Conservation (phyloP, 208 protist species). For the Trypanosomatidae sp. region DNA sequence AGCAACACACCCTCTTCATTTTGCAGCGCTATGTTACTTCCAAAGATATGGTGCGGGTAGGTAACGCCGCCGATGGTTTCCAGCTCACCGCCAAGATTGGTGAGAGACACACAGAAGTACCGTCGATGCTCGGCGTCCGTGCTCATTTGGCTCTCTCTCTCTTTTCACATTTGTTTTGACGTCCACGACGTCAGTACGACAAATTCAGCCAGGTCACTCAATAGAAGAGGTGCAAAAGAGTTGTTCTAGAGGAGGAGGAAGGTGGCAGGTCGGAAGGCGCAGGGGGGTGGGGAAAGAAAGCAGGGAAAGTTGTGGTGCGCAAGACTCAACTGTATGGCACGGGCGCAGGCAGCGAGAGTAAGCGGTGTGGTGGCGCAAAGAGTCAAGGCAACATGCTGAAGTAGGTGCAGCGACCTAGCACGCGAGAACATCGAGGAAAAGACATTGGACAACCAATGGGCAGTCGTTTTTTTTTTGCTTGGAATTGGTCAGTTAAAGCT, state of each 20-base stretch:
- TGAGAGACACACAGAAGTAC: slow-evolving; percentile 13
- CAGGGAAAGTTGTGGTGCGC: not conserved
- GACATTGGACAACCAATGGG: not conserved
- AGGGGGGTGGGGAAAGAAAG: not conserved
- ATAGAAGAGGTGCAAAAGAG: not conserved
- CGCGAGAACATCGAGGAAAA: not conserved
- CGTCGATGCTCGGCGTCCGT: not conserved
- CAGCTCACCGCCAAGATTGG: slow-evolving; percentile 40
- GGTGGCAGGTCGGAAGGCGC: not conserved
- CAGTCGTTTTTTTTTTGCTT: not conserved
- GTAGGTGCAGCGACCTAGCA: not conserved
- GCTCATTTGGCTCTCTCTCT: not conserved
- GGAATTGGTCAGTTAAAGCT: not conserved
- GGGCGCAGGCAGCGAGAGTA: not conserved
- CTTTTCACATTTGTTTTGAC: not conserved
- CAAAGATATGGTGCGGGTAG: slow-evolving; percentile 73
- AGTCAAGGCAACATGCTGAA: not conserved
- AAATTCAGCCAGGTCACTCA: not conserved
- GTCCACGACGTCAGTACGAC: not conserved
- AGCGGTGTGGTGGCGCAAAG: not conserved
- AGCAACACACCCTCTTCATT: slow-evolving; percentile 34
- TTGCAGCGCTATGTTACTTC: slow-evolving; percentile 33
- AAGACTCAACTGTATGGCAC: not conserved
- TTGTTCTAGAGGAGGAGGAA: too few species aligned
- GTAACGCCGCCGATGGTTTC: slow-evolving; percentile 51